Evolutionary conservation across 1,284 basidiomycete genomes (phyloP).

Genomic region (Ustilago shanxiensis): DNA sequence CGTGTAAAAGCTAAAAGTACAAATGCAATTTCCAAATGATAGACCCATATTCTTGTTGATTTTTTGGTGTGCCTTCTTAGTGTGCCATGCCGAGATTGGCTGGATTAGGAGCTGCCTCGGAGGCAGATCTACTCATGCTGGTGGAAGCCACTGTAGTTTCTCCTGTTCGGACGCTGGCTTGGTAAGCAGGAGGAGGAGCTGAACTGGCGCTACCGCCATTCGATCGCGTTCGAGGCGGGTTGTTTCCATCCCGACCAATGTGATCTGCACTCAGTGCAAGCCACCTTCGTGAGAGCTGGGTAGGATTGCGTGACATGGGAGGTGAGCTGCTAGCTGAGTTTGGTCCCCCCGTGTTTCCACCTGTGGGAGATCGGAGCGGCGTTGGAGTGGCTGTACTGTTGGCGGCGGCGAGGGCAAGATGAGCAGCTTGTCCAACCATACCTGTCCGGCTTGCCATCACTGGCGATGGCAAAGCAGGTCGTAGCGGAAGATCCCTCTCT

Average conservation of each 20-base stretch:
- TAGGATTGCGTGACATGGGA: slow-evolving; percentile 36
- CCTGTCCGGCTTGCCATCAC: slow-evolving; percentile 32
- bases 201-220: not conserved
- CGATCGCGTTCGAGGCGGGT: not conserved
- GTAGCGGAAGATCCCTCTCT: slow-evolving; percentile 19
- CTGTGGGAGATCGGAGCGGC: slow-evolving; percentile 15
- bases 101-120: not conserved
- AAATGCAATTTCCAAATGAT: slow-evolving; percentile 4
- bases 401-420: not conserved
- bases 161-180: slow-evolving; percentile 37
- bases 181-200: slow-evolving; percentile 49
- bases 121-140: slow-evolving; percentile 29
- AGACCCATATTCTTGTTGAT: not conserved
- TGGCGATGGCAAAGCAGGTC: slow-evolving; percentile 36
- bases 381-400: slow-evolving; percentile 7
- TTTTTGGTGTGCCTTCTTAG: not conserved
- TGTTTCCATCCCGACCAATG: slow-evolving; percentile 20
- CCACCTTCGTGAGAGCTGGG: slow-evolving; percentile 50
- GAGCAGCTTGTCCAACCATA: slow-evolving; percentile 17
- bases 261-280: slow-evolving; percentile 49
- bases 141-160: slow-evolving; percentile 36
- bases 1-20: slow-evolving; percentile 31
- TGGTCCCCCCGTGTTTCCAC: not conserved
- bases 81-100: slow-evolving; percentile 30
- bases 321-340: slow-evolving; percentile 18